A percentile compares a stretch with the other conserved stretches of the same genome.
phyloP scores from a whole-genome alignment of 176 grass and related monocot genomes.

The Carex parvula region DNA sequence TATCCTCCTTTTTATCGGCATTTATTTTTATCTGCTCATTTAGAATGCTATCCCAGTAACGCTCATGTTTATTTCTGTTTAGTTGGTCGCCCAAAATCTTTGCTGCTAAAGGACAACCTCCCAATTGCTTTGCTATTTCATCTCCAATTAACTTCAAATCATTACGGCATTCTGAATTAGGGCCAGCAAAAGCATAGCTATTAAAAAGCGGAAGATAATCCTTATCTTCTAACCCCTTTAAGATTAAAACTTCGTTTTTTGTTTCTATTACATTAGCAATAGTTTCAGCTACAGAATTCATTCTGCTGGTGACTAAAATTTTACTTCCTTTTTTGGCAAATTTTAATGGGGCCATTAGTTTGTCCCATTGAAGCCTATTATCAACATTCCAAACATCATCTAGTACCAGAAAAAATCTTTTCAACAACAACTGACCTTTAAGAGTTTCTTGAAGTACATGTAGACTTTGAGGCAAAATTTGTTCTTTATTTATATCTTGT shows the following conservation, averaged over 20 bases:
- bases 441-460: slow-evolving; percentile 27
- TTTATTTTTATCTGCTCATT: slow-evolving; percentile 32
- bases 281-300: slow-evolving; percentile 23
- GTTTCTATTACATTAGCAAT: not conserved
- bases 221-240: slow-evolving; percentile 32
- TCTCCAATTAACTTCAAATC: slow-evolving; percentile 32
- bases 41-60: slow-evolving; percentile 32
- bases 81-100: slow-evolving; percentile 45
- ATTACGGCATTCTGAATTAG: not conserved
- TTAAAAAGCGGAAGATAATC: slow-evolving; percentile 37
- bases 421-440: slow-evolving; percentile 19
- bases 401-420: slow-evolving; percentile 45
- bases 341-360: slow-evolving; percentile 46
- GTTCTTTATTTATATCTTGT: not conserved
- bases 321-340: slow-evolving; percentile 25
- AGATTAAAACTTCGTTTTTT: slow-evolving; percentile 9
- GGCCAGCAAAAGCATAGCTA: slow-evolving; percentile 37
- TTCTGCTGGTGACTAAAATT: slow-evolving; percentile 46
- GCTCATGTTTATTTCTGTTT: not conserved
- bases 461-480: not conserved
- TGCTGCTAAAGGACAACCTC: slow-evolving; percentile 47
- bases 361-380: slow-evolving; percentile 34
- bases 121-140: slow-evolving; percentile 32
- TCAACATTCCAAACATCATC: slow-evolving; percentile 61
- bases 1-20: slow-evolving; percentile 22